Evolutionary conservation across 116 monocot genomes (phyloP).

Genomic region (Zostera marina): DNA sequence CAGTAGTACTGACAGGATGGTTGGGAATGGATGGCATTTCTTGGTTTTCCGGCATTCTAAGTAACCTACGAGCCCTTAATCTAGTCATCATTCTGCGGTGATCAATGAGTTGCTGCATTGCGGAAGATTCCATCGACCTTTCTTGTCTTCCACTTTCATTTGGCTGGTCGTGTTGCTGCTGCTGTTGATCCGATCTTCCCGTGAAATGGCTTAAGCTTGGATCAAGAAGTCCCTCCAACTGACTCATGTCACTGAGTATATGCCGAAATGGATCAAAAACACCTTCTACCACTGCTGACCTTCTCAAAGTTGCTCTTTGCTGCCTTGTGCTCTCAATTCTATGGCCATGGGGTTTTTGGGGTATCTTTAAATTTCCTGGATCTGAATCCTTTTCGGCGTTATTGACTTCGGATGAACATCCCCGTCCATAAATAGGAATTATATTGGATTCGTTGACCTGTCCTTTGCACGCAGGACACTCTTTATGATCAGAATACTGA

Average conservation of each 20-base stretch:
- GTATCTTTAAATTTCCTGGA: conserved; percentile 27
- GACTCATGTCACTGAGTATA: background rate
- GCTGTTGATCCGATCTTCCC: conserved; percentile 6
- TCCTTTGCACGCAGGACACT: conserved; percentile 76
- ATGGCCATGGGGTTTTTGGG: conserved; percentile 54
- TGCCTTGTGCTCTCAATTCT: conserved; percentile 68
- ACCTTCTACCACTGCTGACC: conserved; percentile 42
- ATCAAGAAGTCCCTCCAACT: conserved; percentile 2
- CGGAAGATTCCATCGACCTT: conserved; percentile 13
- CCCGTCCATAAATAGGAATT: conserved; percentile 71
- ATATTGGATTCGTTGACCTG: conserved; percentile 16
- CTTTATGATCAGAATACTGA: conserved; percentile 22
- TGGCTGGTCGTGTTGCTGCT: conserved; percentile 3
- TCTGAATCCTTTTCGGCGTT: conserved; percentile 15
- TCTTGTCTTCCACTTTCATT: conserved; percentile 3
- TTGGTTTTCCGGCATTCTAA: conserved; percentile 16
- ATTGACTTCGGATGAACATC: conserved; percentile 17
- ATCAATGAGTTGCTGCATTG: conserved; percentile 19
- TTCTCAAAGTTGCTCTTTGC: conserved; percentile 42
- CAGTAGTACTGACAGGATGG: no score
- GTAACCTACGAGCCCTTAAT: conserved; percentile 30
- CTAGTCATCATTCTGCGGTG: conserved; percentile 26
- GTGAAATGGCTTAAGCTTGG: background rate
- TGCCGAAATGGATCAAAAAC: conserved; percentile 6
- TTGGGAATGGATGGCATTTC: conserved; percentile 4